Evolutionary conservation across 257 asterid species (phyloP), one percentile per base, ranked within the genome.

Genomic region (Eustoma russellianum): DNA sequence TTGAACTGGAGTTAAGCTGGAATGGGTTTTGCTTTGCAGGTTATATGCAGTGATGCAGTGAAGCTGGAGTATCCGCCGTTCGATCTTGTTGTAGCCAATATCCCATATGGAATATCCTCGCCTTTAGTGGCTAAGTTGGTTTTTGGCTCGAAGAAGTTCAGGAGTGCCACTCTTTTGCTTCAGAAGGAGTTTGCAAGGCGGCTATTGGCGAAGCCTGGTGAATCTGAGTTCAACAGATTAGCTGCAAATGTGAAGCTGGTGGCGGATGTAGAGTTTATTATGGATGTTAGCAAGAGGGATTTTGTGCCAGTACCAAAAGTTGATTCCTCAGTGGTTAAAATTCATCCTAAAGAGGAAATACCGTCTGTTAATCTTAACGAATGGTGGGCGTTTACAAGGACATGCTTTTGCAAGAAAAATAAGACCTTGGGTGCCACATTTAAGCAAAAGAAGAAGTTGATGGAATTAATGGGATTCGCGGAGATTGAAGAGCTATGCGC

Each of bases 71-170:
- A 87, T 53, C 97, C 97, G 0, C 63, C 17, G 52, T 92, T 82
- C 65, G 70, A 92, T 79, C 90, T 92, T 34, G 80, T 88, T 17
- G 97, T 92, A 33, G 95, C 98, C n/a, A 92, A 92, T 69, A 92
- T 85, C 53, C 98, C 98, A 6, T 92, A 80, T 48, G 76, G 83
- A 53, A 92, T 92, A 67, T 88, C 98, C 4, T 88, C 97, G 0
- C 95, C 93, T 41, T 65, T 92, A 72, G 51, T 88, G 48, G 88
- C 95, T 56, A 92, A 79, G 59, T 66, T 92, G 64, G 72, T 85
- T 12, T 86, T 69, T 4, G 92, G 95, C 46, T 67, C 46, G 19
- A 79, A 74, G 52, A 75, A 77, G 7, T 87, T 75, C n/a, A 76
- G 98, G 68, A 74, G 85, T 17, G 94, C 91, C 0, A 88, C 97